Percentiles rank a stretch among this genome's conserved stretches.
phyloP scores from a whole-genome alignment of 2,329 filamentous ascomycete genomes.

The Sarocladium brachiariae region DNA sequence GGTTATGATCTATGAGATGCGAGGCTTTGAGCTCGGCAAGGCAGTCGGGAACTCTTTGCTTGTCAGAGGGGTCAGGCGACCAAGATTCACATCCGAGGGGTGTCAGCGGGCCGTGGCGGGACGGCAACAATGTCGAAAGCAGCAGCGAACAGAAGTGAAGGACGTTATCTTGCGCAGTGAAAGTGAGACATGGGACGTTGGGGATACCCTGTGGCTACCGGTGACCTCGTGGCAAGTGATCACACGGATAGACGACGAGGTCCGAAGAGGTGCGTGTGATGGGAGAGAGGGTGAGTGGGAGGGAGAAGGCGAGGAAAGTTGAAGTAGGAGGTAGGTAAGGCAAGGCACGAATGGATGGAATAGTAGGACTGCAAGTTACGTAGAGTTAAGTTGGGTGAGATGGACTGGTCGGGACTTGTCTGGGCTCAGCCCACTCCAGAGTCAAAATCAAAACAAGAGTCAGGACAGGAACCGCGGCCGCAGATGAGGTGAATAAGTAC shows the following conservation, averaged over 20 bases:
- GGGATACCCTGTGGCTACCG: background rate
- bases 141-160: background rate
- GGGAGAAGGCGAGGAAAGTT: background rate
- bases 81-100: background rate
- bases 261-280: background rate
- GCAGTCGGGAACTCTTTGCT: background rate
- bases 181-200: constrained; percentile 1
- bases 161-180: background rate
- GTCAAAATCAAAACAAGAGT: too few relatives aligned
- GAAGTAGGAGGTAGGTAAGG: too few relatives aligned
- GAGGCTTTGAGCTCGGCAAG: background rate
- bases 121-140: background rate
- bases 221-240: background rate
- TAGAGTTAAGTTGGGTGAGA: too few relatives aligned
- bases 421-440: too few relatives aligned
- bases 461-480: too few relatives aligned
- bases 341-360: too few relatives aligned
- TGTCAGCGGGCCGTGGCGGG: constrained; percentile 8
- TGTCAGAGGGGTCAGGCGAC: constrained; percentile 1
- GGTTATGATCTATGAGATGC: background rate
- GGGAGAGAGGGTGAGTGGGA: background rate
- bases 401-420: too few relatives aligned
- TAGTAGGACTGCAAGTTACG: too few relatives aligned
- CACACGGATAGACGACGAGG: background rate
- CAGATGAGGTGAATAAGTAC: too few relatives aligned